A percentile compares a stretch with the other conserved stretches of the same genome.
Conservation (phyloP, 2,329 filamentous ascomycete genomes). For the Coniosporium tulheliwenetii region DNA sequence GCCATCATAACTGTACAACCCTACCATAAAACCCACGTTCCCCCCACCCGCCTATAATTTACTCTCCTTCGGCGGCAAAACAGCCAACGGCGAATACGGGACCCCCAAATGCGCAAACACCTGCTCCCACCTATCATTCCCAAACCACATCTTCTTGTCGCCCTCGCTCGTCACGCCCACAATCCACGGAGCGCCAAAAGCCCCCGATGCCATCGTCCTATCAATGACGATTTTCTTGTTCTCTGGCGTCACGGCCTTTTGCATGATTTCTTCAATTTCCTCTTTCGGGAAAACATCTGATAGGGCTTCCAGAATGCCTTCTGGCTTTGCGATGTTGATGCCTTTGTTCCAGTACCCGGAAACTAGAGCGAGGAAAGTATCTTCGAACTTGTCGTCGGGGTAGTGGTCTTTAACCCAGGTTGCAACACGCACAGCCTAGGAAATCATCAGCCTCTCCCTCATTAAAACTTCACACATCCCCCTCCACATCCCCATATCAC, state of each 20-base stretch:
- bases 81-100: conserved; percentile 1
- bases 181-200: conserved; percentile 4
- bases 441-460: not conserved
- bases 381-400: conserved; percentile 4
- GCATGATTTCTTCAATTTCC: conserved; percentile 4
- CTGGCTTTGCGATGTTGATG: conserved; percentile 4
- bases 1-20: too few species aligned
- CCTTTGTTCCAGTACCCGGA: conserved; percentile 4
- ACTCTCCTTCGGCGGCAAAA: conserved; percentile 1
- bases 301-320: conserved; percentile 1
- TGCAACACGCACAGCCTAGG: conserved; percentile 3
- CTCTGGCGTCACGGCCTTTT: conserved; percentile 4
- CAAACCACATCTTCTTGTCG: conserved; percentile 4
- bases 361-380: conserved; percentile 3
- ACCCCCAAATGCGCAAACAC: conserved; percentile 2
- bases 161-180: not conserved
- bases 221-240: conserved; percentile 6
- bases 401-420: conserved; percentile 5
- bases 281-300: not conserved
- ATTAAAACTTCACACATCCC: not conserved
- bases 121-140: conserved; percentile 5
- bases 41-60: not conserved
- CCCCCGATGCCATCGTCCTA: conserved; percentile 3
- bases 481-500: too few species aligned
- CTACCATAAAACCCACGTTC: too few species aligned